phyloP scores from a whole-genome alignment of 306 rosid genomes.

The Rosa lucieae region DNA sequence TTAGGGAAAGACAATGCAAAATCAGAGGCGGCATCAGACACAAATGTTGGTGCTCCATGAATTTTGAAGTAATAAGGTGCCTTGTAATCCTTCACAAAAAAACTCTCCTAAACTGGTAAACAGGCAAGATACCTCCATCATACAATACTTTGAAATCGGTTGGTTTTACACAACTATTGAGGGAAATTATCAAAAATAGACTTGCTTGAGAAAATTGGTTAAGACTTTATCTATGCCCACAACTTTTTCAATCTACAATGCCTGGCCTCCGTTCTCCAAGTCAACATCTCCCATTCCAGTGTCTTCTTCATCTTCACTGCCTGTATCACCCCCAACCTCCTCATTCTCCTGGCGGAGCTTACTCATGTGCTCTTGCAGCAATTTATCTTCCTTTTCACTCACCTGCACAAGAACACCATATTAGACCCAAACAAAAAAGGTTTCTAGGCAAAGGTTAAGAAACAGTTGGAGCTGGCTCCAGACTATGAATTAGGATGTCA shows the following conservation, averaged over 20 bases:
- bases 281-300: slow-evolving; percentile 93
- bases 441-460: background rate
- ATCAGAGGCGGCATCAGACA: background rate
- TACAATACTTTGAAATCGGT: slow-evolving; percentile 11
- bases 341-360: slow-evolving; percentile 79
- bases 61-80: slow-evolving; percentile 1
- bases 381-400: slow-evolving; percentile 87
- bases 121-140: slow-evolving; percentile 32
- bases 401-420: slow-evolving; percentile 54
- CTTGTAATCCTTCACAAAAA: slow-evolving; percentile 8
- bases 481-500: background rate
- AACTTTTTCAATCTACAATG: slow-evolving; percentile 54
- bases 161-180: slow-evolving; percentile 40
- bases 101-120: slow-evolving; percentile 19
- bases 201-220: slow-evolving; percentile 25
- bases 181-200: slow-evolving; percentile 10
- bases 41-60: background rate
- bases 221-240: slow-evolving; percentile 19
- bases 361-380: slow-evolving; percentile 82
- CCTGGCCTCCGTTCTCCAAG: slow-evolving; percentile 60
- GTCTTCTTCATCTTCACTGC: slow-evolving; percentile 96
- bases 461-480: background rate
- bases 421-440: slow-evolving; percentile 18
- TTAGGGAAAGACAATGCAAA: background rate
- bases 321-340: slow-evolving; percentile 77